Base-by-base conservation (phyloP, 169 alveolate species). In the Ichthyophthirius multifiliis region DNA sequence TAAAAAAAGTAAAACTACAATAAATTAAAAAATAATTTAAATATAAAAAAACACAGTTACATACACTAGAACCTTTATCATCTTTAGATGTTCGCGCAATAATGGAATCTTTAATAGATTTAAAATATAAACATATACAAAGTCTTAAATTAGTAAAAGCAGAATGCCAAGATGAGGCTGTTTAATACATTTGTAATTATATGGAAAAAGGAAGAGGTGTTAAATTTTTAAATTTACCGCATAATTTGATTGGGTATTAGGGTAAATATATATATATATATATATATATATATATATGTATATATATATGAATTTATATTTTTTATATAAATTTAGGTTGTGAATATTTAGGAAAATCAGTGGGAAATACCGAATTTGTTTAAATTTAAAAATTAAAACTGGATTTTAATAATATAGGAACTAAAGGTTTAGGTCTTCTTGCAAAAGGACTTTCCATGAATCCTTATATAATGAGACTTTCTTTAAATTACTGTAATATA, bases 161-260 rank as follows among this genome's bases (percentile, higher is more conserved):
- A 2, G 76, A 48, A 39, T 65, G 78, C 23, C 32, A 71, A 35
- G 86, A 80, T 67, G 86, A 80, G 55, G 86, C 82, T 13, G 78
- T 67, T 39, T 12, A 76, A 39, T 31, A 75, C 18, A 80, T 80
- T 34, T 67, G 81, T 35, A 47, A 67, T 46, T 80, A 65, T 30
- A 80, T 80, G 41, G 86, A 65, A 44, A 80, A 80, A 39, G 65
- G 64, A 15, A 27, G 43, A 41, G 7, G 43, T n/a, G 67, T 80
- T 5, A 76, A 80, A 63, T 65, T 81, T n/a, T 43, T 81, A 23
- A 76, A 67, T 55, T 31, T 81, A 6, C 63, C 65, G 23, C 75
- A 81, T 81, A 81, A 81, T 73, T 64, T 48, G 35, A 81, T 81
- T 3, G 55, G 76, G 0, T 65, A 39, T 37, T 34, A 30, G 39